phyloP scores from a whole-genome alignment of 805 yeast species.

The Kazachstania viticola region DNA sequence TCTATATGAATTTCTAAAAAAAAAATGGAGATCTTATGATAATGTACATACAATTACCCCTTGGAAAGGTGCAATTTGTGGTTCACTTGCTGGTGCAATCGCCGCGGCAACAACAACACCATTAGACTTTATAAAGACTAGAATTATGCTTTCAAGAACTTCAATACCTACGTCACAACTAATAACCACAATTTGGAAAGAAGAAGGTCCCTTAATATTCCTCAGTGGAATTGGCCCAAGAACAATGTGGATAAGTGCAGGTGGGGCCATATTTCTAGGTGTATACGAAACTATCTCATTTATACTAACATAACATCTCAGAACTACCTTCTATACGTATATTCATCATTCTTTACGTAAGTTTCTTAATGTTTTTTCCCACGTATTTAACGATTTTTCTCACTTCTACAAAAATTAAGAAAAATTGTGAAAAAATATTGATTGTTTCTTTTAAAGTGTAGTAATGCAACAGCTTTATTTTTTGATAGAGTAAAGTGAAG shows the following conservation, averaged over 20 bases:
- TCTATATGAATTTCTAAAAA: conserved; percentile 73
- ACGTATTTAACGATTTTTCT: neutral
- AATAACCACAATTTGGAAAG: conserved; percentile 41
- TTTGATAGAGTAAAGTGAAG: no score
- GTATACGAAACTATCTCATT: conserved; percentile 65
- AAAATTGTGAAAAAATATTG: no score
- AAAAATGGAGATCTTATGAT: conserved; percentile 35
- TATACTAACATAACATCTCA: conserved; percentile 2
- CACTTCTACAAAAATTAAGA: neutral
- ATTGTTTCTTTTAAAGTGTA: no score
- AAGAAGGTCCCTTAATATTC: conserved; percentile 68
- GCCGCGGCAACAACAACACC: conserved; percentile 81
- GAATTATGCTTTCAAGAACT: conserved; percentile 66
- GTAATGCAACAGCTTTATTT: no score
- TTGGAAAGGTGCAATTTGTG: conserved; percentile 72
- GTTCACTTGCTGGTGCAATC: conserved; percentile 70
- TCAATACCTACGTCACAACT: conserved; percentile 35
- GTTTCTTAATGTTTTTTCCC: neutral
- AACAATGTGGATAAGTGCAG: conserved; percentile 95
- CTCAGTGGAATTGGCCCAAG: conserved; percentile 87
- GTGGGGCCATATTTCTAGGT: conserved; percentile 95
- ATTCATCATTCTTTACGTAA: neutral
- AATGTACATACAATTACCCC: conserved; percentile 30
- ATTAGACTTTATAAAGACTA: conserved; percentile 64
- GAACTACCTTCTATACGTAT: neutral